Conservation (phyloP, 371 early-diverging fungal species). For the Globomyces sp. region DNA sequence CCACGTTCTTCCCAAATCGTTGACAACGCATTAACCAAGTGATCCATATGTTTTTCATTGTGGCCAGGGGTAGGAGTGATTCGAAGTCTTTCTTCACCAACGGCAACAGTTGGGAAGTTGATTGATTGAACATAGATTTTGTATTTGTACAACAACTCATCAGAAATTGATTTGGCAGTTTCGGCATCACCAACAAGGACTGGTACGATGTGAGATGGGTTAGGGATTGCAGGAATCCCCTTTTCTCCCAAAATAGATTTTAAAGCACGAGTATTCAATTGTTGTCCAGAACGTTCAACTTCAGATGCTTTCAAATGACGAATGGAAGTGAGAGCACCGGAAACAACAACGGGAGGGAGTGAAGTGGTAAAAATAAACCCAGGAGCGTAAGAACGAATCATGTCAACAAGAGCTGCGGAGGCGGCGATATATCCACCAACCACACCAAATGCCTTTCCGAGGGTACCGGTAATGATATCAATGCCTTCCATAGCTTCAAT, state of each 20-base stretch:
- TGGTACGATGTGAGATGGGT: slow-evolving; percentile 98
- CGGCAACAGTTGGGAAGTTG: slow-evolving; percentile 96
- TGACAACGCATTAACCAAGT: slow-evolving; percentile 79
- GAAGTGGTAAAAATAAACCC: slow-evolving; percentile 99
- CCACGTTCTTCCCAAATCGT: slow-evolving; percentile 84
- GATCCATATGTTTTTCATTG: slow-evolving; percentile 71
- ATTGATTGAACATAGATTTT: slow-evolving; percentile 96
- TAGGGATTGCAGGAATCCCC: slow-evolving; percentile 96
- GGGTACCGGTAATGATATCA: slow-evolving; percentile 96
- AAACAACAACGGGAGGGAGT: slow-evolving; percentile 89
- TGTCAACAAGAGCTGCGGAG: slow-evolving; percentile 84
- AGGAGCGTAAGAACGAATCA: slow-evolving; percentile 97
- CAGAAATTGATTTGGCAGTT: slow-evolving; percentile 85
- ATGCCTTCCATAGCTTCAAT: slow-evolving; percentile 88
- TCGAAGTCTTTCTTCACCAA: slow-evolving; percentile 94
- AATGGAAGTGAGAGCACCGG: slow-evolving; percentile 89
- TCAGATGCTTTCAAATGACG: slow-evolving; percentile 82
- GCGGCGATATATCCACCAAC: slow-evolving; percentile 97
- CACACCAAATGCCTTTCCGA: slow-evolving; percentile 97
- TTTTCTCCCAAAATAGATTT: slow-evolving; percentile 76
- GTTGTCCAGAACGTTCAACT: slow-evolving; percentile 86
- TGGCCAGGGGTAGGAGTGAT: slow-evolving; percentile 98
- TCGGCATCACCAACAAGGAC: slow-evolving; percentile 96
- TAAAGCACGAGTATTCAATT: slow-evolving; percentile 81
- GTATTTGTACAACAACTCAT: slow-evolving; percentile 82